Base-by-base conservation (phyloP, 1,139 yeast species). In the Taiozyma sp. region DNA sequence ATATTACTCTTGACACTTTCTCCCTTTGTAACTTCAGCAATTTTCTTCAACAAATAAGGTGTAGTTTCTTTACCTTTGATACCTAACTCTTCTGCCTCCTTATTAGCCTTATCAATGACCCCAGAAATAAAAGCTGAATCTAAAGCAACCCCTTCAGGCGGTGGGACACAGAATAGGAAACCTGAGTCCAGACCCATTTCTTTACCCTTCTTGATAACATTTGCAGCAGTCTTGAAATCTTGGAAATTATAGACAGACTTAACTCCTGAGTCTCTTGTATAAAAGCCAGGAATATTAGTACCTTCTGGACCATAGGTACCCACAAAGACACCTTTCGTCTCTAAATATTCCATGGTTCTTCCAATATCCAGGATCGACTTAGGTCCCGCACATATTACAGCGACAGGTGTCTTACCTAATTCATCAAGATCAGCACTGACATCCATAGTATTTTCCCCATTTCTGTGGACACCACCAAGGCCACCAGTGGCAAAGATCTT, bases 401-500 rank as follows among this genome's bases (percentile, higher is more conserved):
- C 83, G 2, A 90, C 90, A 0, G 93, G 90, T 0, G 96, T 90
- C 51, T 84, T 73, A 1, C 92, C 87, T 52, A 91, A 73, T 64
- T 90, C 97, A 41, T 89, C 91, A 57, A 90, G 76, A 67, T 90
- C 97, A 5, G 96, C 96, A 57, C 93, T 84, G 28, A 90, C 74
- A 67, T 90, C 97, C 81, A 88, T 79, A 1, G 92, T 83, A 34
- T 68, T 57, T 50, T 87, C 85, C 8, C 87, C 96, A 13, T 87
- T 88, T 51, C 90, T 76, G 62, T 91, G 96, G 14, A 90, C 96
- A 16, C 97, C 97, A 9, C 97, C 97, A 29, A 90, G 74, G 1
- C 97, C 97, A 41, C 97, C 97, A 2, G 97, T 91, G 1, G 96
- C 96, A 74, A 90, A 91, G 23, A 91, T 91, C 57, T 80, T 78